Percentiles rank a stretch among this genome's conserved stretches.
Conservation (phyloP, 2,329 filamentous ascomycete genomes). For the Fusarium papillatum region DNA sequence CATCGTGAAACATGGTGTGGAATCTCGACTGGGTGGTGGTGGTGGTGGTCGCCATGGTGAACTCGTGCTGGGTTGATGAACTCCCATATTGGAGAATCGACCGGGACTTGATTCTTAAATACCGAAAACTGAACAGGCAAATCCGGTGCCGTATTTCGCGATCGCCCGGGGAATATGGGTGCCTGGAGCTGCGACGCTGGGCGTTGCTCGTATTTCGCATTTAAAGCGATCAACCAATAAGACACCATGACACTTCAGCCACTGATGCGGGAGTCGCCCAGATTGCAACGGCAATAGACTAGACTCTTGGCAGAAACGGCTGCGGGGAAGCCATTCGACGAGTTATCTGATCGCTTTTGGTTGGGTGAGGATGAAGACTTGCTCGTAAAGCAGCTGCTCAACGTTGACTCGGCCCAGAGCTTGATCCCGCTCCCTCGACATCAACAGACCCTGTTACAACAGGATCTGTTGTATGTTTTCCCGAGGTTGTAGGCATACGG, state of each 20-base stretch:
- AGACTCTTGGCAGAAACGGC: background rate
- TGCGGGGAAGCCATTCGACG: background rate
- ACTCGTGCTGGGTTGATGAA: background rate
- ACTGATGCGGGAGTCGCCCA: background rate
- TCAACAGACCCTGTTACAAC: background rate
- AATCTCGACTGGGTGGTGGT: slow-evolving; percentile 9
- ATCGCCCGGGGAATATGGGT: background rate
- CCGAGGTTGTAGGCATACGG: background rate
- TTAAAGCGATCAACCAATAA: slow-evolving; percentile 14
- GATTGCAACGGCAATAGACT: background rate
- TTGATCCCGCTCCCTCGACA: background rate
- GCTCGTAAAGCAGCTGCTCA: background rate
- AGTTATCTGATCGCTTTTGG: background rate
- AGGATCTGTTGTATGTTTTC: background rate
- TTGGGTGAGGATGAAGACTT: background rate
- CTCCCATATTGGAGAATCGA: background rate
- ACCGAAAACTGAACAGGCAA: background rate
- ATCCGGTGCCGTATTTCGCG: background rate
- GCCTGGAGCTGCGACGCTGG: slow-evolving; percentile 14
- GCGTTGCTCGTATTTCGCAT: slow-evolving; percentile 31
- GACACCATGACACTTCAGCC: slow-evolving; percentile 1
- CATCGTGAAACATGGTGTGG: background rate
- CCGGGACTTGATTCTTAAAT: slow-evolving; percentile 3
- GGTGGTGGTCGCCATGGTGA: background rate
- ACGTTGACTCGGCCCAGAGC: background rate